These are phyloP conservation scores for Monosporascus sp. DNA, from an alignment of 2,329 filamentous ascomycete species.

Conservation along the genomic window DNA sequence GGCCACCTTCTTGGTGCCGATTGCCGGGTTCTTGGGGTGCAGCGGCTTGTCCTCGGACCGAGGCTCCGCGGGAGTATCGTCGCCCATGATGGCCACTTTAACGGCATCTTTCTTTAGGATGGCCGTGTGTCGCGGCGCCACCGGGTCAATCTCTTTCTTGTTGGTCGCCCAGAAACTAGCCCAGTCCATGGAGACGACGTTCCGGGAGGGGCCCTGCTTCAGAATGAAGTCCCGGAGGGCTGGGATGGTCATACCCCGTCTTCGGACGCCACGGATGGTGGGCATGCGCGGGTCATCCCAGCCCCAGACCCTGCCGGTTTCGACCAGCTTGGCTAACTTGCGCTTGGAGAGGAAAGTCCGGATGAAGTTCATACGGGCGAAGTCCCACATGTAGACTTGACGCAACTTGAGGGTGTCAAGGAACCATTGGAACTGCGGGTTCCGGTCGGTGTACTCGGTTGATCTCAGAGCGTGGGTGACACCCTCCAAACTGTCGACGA, in stretches of 20 bases:
- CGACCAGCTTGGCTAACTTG: conserved; percentile 79
- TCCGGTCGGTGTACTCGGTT: conserved; percentile 83
- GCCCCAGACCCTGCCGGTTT: conserved; percentile 68
- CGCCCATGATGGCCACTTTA: conserved; percentile 62
- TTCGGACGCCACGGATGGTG: conserved; percentile 71
- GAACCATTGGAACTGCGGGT: conserved; percentile 85
- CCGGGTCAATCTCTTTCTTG: conserved; percentile 77
- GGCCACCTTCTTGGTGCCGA: conserved; percentile 81
- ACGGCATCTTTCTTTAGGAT: conserved; percentile 68
- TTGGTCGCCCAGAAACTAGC: conserved; percentile 67
- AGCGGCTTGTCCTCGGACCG: conserved; percentile 72
- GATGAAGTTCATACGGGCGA: conserved; percentile 79
- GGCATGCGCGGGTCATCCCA: conserved; percentile 89
- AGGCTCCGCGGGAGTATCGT: conserved; percentile 57
- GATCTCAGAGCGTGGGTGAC: conserved; percentile 79
- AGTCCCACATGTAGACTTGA: conserved; percentile 80
- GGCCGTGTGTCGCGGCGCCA: conserved; percentile 68
- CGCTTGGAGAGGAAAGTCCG: conserved; percentile 79
- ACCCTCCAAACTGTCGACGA: conserved; percentile 75
- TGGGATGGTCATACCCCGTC: conserved; percentile 72
- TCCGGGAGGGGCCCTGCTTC: conserved; percentile 77
- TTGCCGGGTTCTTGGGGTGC: conserved; percentile 80
- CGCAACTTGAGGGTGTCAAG: conserved; percentile 67
- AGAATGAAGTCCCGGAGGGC: conserved; percentile 80
- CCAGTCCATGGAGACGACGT: conserved; percentile 83